phyloP scores from a whole-genome alignment of 2,329 filamentous ascomycete genomes.

The Fusarium avenaceum region DNA sequence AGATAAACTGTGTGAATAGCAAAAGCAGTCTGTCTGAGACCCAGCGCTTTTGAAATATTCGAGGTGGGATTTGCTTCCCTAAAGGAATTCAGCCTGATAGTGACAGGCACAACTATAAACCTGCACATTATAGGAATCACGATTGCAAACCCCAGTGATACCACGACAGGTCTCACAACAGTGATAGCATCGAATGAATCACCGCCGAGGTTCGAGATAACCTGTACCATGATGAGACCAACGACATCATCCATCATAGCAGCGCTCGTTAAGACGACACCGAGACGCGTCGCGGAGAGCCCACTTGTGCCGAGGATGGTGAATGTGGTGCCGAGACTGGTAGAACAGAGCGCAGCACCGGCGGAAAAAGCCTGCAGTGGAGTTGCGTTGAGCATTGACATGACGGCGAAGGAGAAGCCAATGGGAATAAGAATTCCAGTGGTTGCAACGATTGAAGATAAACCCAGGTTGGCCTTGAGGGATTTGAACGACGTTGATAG shows the following conservation, averaged over 20 bases:
- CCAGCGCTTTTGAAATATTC: constrained; percentile 46
- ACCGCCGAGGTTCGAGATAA: constrained; percentile 75
- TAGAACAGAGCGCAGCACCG: constrained; percentile 80
- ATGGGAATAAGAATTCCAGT: constrained; percentile 77
- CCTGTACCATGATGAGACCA: constrained; percentile 81
- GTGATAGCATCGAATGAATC: constrained; percentile 50
- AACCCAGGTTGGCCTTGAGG: constrained; percentile 69
- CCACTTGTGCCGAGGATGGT: constrained; percentile 64
- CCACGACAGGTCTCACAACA: constrained; percentile 61
- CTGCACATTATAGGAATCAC: constrained; percentile 62
- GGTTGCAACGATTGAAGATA: constrained; percentile 73
- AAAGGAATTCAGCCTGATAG: constrained; percentile 51
- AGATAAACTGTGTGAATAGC: constrained; percentile 64
- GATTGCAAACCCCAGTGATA: constrained; percentile 66
- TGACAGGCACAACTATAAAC: constrained; percentile 60
- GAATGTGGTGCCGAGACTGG: constrained; percentile 78
- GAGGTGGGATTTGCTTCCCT: constrained; percentile 46
- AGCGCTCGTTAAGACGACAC: constrained; percentile 76
- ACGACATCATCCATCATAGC: constrained; percentile 88
- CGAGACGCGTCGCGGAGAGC: constrained; percentile 59
- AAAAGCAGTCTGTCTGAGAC: constrained; percentile 55
- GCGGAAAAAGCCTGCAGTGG: constrained; percentile 77
- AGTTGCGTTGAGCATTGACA: constrained; percentile 62
- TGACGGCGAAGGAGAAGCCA: constrained; percentile 73
- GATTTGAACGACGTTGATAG: constrained; percentile 55